Evolutionary conservation across 2,329 filamentous ascomycete genomes (phyloP).

Genomic region (Pestalotiopsis sp.): DNA sequence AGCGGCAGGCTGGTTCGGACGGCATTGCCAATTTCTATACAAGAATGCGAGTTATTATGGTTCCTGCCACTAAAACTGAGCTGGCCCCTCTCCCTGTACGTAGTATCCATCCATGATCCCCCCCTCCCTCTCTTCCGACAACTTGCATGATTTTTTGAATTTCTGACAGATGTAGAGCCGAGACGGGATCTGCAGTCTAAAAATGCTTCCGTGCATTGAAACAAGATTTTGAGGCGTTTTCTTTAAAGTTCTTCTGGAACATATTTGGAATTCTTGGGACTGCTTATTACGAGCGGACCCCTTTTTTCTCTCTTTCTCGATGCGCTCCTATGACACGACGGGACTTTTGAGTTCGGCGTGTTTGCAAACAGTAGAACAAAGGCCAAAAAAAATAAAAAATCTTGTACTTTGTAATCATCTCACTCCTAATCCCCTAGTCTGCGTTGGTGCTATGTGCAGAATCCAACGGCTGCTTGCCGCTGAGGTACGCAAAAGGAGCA

Average conservation of each 20-base stretch:
- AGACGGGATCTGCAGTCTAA: background rate
- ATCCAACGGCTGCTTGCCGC: background rate
- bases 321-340: no score
- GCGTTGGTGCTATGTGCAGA: background rate
- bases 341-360: no score
- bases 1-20: background rate
- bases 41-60: background rate
- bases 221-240: background rate
- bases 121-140: background rate
- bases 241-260: background rate
- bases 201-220: background rate
- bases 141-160: background rate
- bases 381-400: background rate
- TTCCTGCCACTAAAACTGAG: background rate
- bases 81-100: background rate
- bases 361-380: background rate
- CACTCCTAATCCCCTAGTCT: background rate
- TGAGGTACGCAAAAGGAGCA: background rate
- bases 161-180: no score
- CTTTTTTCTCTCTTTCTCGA: no score
- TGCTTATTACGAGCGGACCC: no score
- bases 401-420: background rate
- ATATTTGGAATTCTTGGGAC: no score
- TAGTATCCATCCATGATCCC: background rate
- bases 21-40: background rate